A percentile compares a stretch with the other conserved stretches of the same genome.
phyloP scores from a whole-genome alignment of 2,329 filamentous ascomycete species.

The Fusarium hostae region DNA sequence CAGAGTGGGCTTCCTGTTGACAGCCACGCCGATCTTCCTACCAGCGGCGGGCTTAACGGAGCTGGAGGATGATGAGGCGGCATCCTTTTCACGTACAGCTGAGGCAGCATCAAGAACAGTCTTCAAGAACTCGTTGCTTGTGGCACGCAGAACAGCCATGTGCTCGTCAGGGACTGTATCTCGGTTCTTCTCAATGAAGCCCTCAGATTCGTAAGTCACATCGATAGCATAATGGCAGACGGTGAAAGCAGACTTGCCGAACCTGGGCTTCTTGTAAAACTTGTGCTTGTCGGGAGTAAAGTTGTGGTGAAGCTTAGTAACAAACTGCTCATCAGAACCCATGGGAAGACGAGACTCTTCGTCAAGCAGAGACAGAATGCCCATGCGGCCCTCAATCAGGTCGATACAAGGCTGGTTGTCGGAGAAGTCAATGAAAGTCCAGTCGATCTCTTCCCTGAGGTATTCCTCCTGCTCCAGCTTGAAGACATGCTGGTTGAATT shows the following conservation, averaged over 20 bases:
- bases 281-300: slow-evolving; percentile 90
- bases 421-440: slow-evolving; percentile 99
- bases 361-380: slow-evolving; percentile 89
- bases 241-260: slow-evolving; percentile 96
- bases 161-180: slow-evolving; percentile 99
- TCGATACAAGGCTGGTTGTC: slow-evolving; percentile 99
- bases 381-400: slow-evolving; percentile 95
- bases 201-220: slow-evolving; percentile 98
- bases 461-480: slow-evolving; percentile 99
- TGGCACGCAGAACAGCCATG: slow-evolving; percentile 88
- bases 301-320: slow-evolving; percentile 95
- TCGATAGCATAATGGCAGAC: slow-evolving; percentile 98
- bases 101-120: slow-evolving; percentile 88
- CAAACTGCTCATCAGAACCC: slow-evolving; percentile 97
- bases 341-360: slow-evolving; percentile 97
- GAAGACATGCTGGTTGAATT: slow-evolving; percentile 99
- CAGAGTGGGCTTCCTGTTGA: slow-evolving; percentile 95
- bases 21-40: slow-evolving; percentile 88
- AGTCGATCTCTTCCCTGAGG: slow-evolving; percentile 94
- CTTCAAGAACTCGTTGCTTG: slow-evolving; percentile 84
- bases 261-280: slow-evolving; percentile 98
- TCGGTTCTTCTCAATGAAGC: slow-evolving; percentile 99
- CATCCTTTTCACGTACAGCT: slow-evolving; percentile 89
- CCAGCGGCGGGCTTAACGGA: slow-evolving; percentile 84
- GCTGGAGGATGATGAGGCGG: slow-evolving; percentile 69